Evolutionary conservation across 1,284 basidiomycete genomes (phyloP).

Genomic region (Peniophora sp.): DNA sequence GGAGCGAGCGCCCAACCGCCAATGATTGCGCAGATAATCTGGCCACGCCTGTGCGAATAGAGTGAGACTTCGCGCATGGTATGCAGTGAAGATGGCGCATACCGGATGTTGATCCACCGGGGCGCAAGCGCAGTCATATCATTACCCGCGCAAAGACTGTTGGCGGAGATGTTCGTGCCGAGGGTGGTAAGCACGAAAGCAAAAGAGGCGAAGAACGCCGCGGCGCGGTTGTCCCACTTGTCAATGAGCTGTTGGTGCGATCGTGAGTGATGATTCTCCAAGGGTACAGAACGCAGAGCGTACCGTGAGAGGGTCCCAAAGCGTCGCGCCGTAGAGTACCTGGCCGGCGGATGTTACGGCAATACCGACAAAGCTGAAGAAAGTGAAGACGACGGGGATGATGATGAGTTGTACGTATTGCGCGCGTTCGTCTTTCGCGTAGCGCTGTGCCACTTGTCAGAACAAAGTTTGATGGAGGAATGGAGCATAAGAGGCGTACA

Average conservation of each 20-base stretch:
- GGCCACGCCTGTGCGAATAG: conserved; percentile 40
- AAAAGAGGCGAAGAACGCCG: conserved; percentile 70
- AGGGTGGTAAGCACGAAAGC: conserved; percentile 61
- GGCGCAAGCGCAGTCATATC: conserved; percentile 66
- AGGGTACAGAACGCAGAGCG: no score
- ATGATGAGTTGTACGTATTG: conserved; percentile 64
- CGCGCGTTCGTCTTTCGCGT: conserved; percentile 54
- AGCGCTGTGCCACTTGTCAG: conserved; percentile 27
- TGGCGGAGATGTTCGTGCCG: conserved; percentile 71
- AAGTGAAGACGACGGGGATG: conserved; percentile 65
- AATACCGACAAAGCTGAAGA: conserved; percentile 47
- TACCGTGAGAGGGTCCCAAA: conserved; percentile 36
- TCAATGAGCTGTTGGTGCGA: conserved; percentile 57
- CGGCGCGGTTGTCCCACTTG: conserved; percentile 69
- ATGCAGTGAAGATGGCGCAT: no score
- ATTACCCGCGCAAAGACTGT: conserved; percentile 72
- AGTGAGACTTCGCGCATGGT: no score
- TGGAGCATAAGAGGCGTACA: background rate
- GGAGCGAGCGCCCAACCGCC: conserved; percentile 57
- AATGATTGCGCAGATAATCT: conserved; percentile 63
- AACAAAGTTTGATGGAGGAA: no score
- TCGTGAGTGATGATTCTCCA: no score
- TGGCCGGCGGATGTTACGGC: conserved; percentile 64
- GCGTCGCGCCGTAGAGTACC: conserved; percentile 49
- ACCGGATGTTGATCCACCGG: conserved; percentile 63